Conservation (phyloP, 768 basidiomycete species). For the Mycena leptocephala region DNA sequence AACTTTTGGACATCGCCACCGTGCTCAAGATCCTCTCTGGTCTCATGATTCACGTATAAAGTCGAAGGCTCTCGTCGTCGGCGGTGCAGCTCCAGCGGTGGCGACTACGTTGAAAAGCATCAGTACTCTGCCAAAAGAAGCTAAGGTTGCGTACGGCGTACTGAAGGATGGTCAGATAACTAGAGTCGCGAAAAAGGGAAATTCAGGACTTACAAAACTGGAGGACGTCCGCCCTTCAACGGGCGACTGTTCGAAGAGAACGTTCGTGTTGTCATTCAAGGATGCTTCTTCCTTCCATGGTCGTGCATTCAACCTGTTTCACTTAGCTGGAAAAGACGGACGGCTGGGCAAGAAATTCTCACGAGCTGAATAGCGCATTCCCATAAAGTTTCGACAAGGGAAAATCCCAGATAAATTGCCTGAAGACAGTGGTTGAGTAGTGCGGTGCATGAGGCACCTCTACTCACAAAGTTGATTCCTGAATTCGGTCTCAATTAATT, state of each 20-base stretch:
- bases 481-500: background rate
- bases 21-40: background rate
- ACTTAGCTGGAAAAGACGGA: background rate
- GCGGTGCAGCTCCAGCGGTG: background rate
- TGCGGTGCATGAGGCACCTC: too few species aligned
- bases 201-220: background rate
- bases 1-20: background rate
- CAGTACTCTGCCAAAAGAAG: background rate
- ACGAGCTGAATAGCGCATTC: slow-evolving; percentile 24
- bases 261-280: background rate
- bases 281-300: slow-evolving; percentile 9
- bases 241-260: slow-evolving; percentile 14
- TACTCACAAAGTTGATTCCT: slow-evolving; percentile 1
- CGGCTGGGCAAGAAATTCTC: background rate
- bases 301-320: slow-evolving; percentile 13
- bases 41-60: background rate
- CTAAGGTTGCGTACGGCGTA: background rate
- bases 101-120: background rate
- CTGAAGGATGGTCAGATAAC: background rate
- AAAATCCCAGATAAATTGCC: slow-evolving; percentile 35
- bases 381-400: slow-evolving; percentile 31
- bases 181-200: background rate
- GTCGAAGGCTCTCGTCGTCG: background rate
- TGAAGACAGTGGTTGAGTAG: too few species aligned
- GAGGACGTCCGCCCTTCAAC: background rate